Percentiles rank a stretch among this genome's conserved stretches.
Conservation (phyloP, 2,329 filamentous ascomycete genomes). For the Epichloe baconii region DNA sequence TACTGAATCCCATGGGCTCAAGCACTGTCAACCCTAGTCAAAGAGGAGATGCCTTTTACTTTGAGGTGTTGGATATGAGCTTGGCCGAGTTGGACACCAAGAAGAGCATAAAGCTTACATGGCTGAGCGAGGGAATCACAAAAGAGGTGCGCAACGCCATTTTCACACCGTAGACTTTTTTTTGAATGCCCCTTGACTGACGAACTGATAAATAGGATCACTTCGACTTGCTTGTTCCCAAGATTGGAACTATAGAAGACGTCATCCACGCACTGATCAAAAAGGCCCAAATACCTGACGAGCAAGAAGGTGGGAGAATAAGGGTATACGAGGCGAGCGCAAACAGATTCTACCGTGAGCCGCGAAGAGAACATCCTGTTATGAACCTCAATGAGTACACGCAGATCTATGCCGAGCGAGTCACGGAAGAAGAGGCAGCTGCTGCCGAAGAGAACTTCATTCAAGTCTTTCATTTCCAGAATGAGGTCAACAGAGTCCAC, state of each 20-base stretch:
- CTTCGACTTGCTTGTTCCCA: constrained; percentile 74
- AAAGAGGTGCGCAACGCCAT: constrained; percentile 53
- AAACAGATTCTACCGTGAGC: constrained; percentile 72
- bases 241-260: constrained; percentile 70
- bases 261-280: constrained; percentile 63
- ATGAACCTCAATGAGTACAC: constrained; percentile 77
- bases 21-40: constrained; percentile 58
- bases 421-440: constrained; percentile 60
- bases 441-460: constrained; percentile 48
- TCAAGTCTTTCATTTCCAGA: constrained; percentile 83
- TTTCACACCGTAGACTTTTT: too few species aligned
- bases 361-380: constrained; percentile 59
- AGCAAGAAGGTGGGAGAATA: constrained; percentile 54
- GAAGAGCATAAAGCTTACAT: constrained; percentile 71
- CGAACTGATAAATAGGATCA: constrained; percentile 41
- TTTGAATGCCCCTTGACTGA: background rate
- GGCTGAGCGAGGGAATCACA: constrained; percentile 77
- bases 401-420: constrained; percentile 64
- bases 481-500: constrained; percentile 71
- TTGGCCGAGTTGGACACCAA: constrained; percentile 87
- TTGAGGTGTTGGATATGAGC: constrained; percentile 89
- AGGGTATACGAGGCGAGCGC: constrained; percentile 73
- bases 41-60: constrained; percentile 69
- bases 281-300: constrained; percentile 67
- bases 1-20: constrained; percentile 59